Percentiles rank a stretch among this genome's conserved stretches.
Conservation (phyloP, 495 filamentous ascomycete genomes). For the Penicillium atrosanguineum region DNA sequence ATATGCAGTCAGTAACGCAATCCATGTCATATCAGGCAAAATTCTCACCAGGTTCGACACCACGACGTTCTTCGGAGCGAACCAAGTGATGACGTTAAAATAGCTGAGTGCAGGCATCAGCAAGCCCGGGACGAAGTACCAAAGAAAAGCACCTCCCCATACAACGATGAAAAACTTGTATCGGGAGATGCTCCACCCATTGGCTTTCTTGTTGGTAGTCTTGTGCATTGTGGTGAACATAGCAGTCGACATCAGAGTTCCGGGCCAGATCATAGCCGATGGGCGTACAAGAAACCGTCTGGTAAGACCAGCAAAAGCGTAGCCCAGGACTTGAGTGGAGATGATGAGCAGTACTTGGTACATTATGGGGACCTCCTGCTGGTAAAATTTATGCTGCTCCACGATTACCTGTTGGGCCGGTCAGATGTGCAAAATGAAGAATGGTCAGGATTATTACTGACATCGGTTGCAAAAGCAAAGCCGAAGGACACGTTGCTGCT, state of each 20-base stretch:
- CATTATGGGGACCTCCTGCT: constrained; percentile 67
- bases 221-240: constrained; percentile 88
- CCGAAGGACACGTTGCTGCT: constrained; percentile 90
- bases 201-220: constrained; percentile 71
- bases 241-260: constrained; percentile 78
- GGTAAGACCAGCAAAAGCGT: constrained; percentile 77
- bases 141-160: constrained; percentile 58
- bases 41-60: constrained; percentile 23
- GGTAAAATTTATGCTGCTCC: constrained; percentile 83
- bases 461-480: constrained; percentile 67
- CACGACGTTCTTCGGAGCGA: constrained; percentile 75
- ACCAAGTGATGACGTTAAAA: constrained; percentile 86
- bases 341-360: constrained; percentile 80
- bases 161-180: constrained; percentile 78
- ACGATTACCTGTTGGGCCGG: constrained; percentile 52
- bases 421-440: background rate
- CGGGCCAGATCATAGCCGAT: constrained; percentile 68
- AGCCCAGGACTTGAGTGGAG: constrained; percentile 82
- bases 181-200: constrained; percentile 78
- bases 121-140: constrained; percentile 84
- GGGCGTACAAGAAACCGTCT: constrained; percentile 67
- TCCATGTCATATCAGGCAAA: background rate
- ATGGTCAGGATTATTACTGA: constrained; percentile 24
- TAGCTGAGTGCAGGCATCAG: constrained; percentile 84
- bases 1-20: background rate